Conservation (phyloP, 768 basidiomycete genomes). For the Russula emetica region DNA sequence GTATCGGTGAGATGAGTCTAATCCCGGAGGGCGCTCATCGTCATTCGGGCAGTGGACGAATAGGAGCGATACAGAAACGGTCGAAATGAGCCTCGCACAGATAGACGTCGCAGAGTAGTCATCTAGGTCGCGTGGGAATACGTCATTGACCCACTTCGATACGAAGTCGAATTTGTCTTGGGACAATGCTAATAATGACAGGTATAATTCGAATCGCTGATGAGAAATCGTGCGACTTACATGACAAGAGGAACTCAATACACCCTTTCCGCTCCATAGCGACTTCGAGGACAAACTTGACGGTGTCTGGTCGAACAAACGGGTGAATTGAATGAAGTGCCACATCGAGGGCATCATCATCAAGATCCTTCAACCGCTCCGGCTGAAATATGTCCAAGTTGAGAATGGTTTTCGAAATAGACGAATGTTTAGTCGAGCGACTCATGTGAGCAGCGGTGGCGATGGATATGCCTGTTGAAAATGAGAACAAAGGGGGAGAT, state of each 20-base stretch:
- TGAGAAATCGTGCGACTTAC: conserved; percentile 4
- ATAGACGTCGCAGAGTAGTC: conserved; percentile 9
- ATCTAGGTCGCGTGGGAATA: conserved; percentile 9
- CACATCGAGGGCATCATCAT: conserved; percentile 8
- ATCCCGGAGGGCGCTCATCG: conserved; percentile 1
- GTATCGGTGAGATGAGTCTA: conserved; percentile 13
- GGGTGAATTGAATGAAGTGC: conserved; percentile 8
- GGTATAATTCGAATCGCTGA: neutral
- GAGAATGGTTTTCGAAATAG: conserved; percentile 5
- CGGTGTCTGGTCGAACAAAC: conserved; percentile 10
- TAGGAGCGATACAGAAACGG: conserved; percentile 12
- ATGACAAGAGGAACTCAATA: conserved; percentile 20
- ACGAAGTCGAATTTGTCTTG: conserved; percentile 12
- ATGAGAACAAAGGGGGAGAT: neutral
- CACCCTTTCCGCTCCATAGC: conserved; percentile 14
- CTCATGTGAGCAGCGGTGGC: neutral
- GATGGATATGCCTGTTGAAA: neutral
- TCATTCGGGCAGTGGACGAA: conserved; percentile 10
- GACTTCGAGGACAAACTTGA: conserved; percentile 14
- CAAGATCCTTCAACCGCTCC: conserved; percentile 11
- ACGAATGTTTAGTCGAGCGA: neutral
- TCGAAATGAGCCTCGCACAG: conserved; percentile 10
- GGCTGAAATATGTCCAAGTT: conserved; percentile 11
- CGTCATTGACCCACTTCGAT: conserved; percentile 15
- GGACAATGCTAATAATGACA: conserved; percentile 9